Evolutionary conservation across 345 rosid species (phyloP), one percentile per base, ranked within the genome.

Genomic region (Hirschfeldia incana): DNA sequence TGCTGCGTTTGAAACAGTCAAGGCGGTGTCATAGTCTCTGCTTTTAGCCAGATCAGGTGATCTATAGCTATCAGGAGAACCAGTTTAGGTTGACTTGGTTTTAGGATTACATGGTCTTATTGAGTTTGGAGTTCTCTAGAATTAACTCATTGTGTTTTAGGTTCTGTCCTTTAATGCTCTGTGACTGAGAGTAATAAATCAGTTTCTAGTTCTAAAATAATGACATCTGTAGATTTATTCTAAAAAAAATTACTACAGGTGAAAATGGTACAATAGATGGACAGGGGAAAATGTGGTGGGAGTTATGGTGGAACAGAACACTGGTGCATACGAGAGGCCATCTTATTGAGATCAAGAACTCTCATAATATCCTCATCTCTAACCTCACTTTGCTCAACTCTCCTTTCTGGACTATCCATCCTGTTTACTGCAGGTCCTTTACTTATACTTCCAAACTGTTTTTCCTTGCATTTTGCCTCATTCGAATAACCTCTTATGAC

Each of bases 201-300:
- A 15, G 10, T 53, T 53, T 53, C 27, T 53, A 15, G 59, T 16
- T 53, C 10, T 53, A 7, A 6, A 53, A 53, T 7, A 53, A 53
- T 15, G 15, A 30, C 57, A 34, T 63, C 21, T 21, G 21, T 72
- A 7, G 10, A 29, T 10, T 9, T 1, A 26, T 2, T 3, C 12
- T 11, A 21, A 21, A 58, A 55, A 16, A 8, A 6, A 1, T 33
- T 33, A 5, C 27, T 82, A 72, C 87, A 93, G 99, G 99, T 75
- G 78, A 90, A 46, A 96, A 96, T 63, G 99, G 97, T 32, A 93
- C 97, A 16, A 86, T 96, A 13, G 98, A 95, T 77, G 99, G 99
- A 57, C 98, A 92, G 78, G 99, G 99, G 72, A 89, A 81, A 74
- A 93, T 92, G 93, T 96, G 98, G 99, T 95, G 98, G 99, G 97